phyloP scores from a whole-genome alignment of 192 early-diverging fungal species.

The Coemansia sp. region DNA sequence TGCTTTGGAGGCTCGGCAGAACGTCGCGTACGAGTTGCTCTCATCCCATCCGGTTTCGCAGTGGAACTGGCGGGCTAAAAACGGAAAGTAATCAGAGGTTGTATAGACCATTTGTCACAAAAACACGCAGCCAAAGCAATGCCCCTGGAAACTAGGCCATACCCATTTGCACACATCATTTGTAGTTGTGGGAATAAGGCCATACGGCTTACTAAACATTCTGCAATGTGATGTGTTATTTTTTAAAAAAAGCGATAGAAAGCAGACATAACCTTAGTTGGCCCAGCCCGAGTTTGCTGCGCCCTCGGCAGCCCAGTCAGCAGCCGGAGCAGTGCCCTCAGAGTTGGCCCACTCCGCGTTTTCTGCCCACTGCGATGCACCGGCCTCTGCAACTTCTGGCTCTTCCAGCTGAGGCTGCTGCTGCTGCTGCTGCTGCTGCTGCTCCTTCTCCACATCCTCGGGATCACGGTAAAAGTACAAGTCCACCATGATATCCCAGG shows the following conservation, averaged over 20 bases:
- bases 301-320: slow-evolving; percentile 70
- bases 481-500: slow-evolving; percentile 99
- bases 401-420: slow-evolving; percentile 55
- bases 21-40: slow-evolving; percentile 77
- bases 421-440: slow-evolving; percentile 55
- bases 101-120: slow-evolving; percentile 45
- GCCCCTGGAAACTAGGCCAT: background rate
- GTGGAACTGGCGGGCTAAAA: slow-evolving; percentile 77
- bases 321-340: slow-evolving; percentile 33
- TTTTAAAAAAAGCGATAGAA: no score
- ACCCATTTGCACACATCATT: slow-evolving; percentile 1
- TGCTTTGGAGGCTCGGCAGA: slow-evolving; percentile 66
- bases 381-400: slow-evolving; percentile 36
- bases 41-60: slow-evolving; percentile 74
- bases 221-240: no score
- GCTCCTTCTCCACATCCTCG: slow-evolving; percentile 95
- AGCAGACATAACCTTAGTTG: no score
- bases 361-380: slow-evolving; percentile 47
- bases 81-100: slow-evolving; percentile 72
- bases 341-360: slow-evolving; percentile 40
- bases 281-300: slow-evolving; percentile 32
- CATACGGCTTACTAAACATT: no score
- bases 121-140: no score
- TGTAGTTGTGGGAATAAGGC: no score
- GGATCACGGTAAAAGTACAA: slow-evolving; percentile 99